Conservation (phyloP, 2,329 filamentous ascomycete species). For the Fusarium sp. region DNA sequence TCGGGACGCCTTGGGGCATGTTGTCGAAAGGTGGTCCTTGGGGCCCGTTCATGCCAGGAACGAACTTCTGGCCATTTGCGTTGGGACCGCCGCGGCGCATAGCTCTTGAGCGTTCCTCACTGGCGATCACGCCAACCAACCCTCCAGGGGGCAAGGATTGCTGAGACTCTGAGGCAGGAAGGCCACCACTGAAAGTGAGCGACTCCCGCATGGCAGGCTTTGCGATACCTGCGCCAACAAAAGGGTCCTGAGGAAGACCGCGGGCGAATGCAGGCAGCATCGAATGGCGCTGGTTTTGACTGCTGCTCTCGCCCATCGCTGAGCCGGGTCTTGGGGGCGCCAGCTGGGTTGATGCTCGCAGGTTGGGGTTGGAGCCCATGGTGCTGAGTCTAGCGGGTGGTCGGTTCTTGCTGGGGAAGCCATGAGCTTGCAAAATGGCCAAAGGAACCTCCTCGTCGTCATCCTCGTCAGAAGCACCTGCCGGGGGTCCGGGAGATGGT, state of each 20-base stretch:
- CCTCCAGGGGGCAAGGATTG: slow-evolving; percentile 71
- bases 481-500: slow-evolving; percentile 49
- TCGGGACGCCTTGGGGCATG: slow-evolving; percentile 53
- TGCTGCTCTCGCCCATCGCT: slow-evolving; percentile 56
- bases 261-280: slow-evolving; percentile 83
- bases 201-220: slow-evolving; percentile 78
- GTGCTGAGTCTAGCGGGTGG: slow-evolving; percentile 73
- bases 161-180: slow-evolving; percentile 49
- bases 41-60: slow-evolving; percentile 48
- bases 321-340: slow-evolving; percentile 63
- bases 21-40: slow-evolving; percentile 57
- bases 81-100: slow-evolving; percentile 82
- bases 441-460: slow-evolving; percentile 91
- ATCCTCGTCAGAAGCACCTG: slow-evolving; percentile 75
- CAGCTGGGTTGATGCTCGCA: slow-evolving; percentile 62
- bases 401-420: slow-evolving; percentile 81
- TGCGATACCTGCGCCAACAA: slow-evolving; percentile 79
- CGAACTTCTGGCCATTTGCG: slow-evolving; percentile 58
- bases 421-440: slow-evolving; percentile 86
- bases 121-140: slow-evolving; percentile 86
- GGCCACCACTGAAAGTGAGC: slow-evolving; percentile 71
- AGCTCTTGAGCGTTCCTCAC: slow-evolving; percentile 80
- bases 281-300: slow-evolving; percentile 43
- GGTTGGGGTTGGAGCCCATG: slow-evolving; percentile 75
- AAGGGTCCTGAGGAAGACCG: slow-evolving; percentile 84